phyloP scores from a whole-genome alignment of 1,139 yeast species.

The Geotrichum restrictum region DNA sequence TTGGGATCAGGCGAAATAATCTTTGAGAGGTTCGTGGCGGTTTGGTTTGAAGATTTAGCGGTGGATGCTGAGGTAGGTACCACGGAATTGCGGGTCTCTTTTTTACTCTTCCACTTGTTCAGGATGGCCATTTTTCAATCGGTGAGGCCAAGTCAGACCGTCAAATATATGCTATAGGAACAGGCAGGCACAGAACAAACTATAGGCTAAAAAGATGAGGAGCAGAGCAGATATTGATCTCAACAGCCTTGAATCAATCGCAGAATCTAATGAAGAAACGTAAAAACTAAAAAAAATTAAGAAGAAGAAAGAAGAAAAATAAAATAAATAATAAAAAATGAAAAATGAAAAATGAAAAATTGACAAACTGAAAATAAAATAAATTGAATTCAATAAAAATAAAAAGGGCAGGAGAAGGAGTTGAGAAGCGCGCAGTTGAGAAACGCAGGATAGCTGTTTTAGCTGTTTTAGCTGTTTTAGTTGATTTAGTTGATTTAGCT shows the following conservation, averaged over 20 bases:
- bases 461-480: not conserved
- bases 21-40: too few species aligned
- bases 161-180: not conserved
- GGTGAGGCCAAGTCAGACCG: too few species aligned
- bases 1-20: too few species aligned
- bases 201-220: not conserved
- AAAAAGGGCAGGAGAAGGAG: not conserved
- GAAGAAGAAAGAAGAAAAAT: not conserved
- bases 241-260: too few species aligned
- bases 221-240: not conserved
- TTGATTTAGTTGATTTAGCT: too few species aligned
- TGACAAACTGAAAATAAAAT: not conserved
- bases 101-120: constrained; percentile 9
- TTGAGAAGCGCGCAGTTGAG: not conserved
- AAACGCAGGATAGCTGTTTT: not conserved
- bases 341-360: not conserved
- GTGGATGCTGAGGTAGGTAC: not conserved
- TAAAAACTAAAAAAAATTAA: too few species aligned
- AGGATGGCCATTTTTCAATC: constrained; percentile 12
- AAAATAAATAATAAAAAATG: not conserved
- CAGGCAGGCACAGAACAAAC: not conserved
- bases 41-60: not conserved
- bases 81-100: constrained; percentile 11
- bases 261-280: too few species aligned
- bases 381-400: not conserved